Evolutionary conservation across 768 basidiomycete species (phyloP), one percentile per base, ranked within the genome.

Genomic region (Dentipellis sp.): DNA sequence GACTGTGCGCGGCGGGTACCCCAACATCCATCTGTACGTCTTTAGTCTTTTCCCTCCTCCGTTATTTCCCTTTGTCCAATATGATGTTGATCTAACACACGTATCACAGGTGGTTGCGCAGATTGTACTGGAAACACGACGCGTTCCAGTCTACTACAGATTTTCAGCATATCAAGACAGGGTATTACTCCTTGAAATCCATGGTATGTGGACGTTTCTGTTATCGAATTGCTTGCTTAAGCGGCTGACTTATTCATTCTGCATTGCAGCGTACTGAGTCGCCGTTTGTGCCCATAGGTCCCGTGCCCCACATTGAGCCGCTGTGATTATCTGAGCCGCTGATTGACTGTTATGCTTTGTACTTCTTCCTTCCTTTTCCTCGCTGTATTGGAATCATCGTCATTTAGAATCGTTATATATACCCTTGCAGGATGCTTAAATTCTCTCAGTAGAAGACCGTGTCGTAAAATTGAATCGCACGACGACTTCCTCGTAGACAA

Each of bases 81-180:
- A 35, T 56, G 7, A 14, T 23, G n/a, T 34, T 42, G 37, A n/a
- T 19, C 1, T 1, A 3, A 54, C 47, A 8, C 37, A 16, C n/a
- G 4, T 14, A 1, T 29, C 36, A 34, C 23, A 86, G 84, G 37
- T 94, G 91, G 88, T 64, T 90, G 72, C 84, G 83, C 69, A 85
- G 87, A 66, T 72, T 97, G 17, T 98, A 99, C 76, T 97, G 93
- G 94, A 88, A 85, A 58, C 75, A 86, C 62, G 71, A 84, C 0
- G 91, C 92, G 5, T 98, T 99, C 82, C 84, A 84, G 68, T 79
- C 82, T 4, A 83, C 86, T 16, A 94, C 93, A 38, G 75, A 94
- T 65, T 97, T 97, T 66, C 80, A 89, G 14, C 94, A 97, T 70
- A 89, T 90, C 74, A 88, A 88, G 71, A 80, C 77, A 0, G 78